These are phyloP conservation scores for Termitomyces sp. DNA, from an alignment of 768 basidiomycete genomes.

Conservation along the genomic window DNA sequence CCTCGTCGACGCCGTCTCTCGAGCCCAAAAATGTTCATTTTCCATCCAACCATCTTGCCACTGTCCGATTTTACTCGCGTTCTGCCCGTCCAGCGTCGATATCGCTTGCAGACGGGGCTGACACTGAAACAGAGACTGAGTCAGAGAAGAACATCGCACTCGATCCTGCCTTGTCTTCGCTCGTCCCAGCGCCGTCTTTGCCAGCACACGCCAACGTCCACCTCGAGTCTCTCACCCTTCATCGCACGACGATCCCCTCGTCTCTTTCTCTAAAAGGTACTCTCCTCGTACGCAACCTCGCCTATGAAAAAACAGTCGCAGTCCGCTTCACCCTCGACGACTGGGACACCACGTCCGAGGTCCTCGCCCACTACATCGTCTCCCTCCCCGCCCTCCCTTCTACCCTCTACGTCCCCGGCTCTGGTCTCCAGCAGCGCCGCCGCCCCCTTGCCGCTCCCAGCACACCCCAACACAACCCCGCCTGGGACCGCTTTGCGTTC, in stretches of 20 bases:
- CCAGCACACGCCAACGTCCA: constrained; percentile 23
- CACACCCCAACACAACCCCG: constrained; percentile 1
- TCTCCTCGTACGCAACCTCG: constrained; percentile 77
- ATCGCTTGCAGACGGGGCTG: constrained; percentile 28
- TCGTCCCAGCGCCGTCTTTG: constrained; percentile 20
- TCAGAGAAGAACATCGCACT: constrained; percentile 21
- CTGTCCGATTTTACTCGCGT: constrained; percentile 56
- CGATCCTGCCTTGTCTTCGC: constrained; percentile 16
- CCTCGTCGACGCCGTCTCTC: constrained; percentile 49
- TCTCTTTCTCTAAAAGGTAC: constrained; percentile 55
- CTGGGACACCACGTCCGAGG: constrained; percentile 92
- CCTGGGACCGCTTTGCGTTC: constrained; percentile 60
- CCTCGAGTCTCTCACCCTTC: constrained; percentile 22
- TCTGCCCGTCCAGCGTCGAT: constrained; percentile 62
- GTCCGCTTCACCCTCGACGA: constrained; percentile 90
- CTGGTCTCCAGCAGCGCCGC: background rate
- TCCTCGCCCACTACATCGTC: constrained; percentile 45
- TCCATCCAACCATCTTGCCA: constrained; percentile 58
- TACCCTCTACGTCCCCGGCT: constrained; percentile 7
- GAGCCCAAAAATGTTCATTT: constrained; percentile 69
- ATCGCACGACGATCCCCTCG: background rate
- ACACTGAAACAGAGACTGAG: constrained; percentile 43
- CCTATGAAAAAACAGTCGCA: constrained; percentile 81
- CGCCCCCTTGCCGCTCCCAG: too few species aligned
- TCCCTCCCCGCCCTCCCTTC: constrained; percentile 32